Percentiles rank a stretch among this genome's conserved stretches.
Evolutionary conservation across 192 early-diverging fungal species (phyloP).

Genomic region (Coemansia javaensis): DNA sequence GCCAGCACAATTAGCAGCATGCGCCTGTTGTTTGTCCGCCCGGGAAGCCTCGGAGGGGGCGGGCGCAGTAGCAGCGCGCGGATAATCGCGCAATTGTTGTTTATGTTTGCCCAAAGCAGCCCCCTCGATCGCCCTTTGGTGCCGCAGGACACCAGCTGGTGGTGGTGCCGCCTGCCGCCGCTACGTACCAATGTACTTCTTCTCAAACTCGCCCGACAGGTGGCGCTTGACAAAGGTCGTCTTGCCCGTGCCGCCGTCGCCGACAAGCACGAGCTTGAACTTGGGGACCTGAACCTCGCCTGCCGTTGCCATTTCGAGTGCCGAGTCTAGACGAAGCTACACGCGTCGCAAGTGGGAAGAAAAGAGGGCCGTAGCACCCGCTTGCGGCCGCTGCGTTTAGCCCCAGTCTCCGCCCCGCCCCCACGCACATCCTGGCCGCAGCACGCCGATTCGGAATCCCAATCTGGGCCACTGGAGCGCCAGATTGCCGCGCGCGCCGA

Average conservation of each 20-base stretch:
- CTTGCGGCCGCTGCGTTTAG: no score
- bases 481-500: no score
- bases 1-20: conserved; percentile 6
- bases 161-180: neutral
- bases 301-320: conserved; percentile 27
- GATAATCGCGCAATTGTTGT: conserved; percentile 4
- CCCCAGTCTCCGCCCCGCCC: no score
- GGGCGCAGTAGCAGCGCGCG: no score
- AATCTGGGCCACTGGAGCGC: no score
- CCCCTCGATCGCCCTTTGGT: neutral
- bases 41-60: no score
- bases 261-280: conserved; percentile 70
- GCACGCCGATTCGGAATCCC: no score
- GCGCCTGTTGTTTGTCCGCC: conserved; percentile 1
- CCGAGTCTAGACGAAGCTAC: conserved; percentile 20
- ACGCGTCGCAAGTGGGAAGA: neutral
- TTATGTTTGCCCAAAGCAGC: neutral
- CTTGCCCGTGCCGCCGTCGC: conserved; percentile 99
- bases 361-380: no score
- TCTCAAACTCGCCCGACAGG: conserved; percentile 99
- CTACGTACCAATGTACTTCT: conserved; percentile 86
- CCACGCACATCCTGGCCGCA: no score
- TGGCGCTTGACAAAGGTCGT: conserved; percentile 99
- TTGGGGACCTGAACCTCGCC: conserved; percentile 31
- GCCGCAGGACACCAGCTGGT: no score